These are phyloP conservation scores for Atkinsonella hypoxylon DNA, from an alignment of 2,329 filamentous ascomycete species.

Conservation along the genomic window DNA sequence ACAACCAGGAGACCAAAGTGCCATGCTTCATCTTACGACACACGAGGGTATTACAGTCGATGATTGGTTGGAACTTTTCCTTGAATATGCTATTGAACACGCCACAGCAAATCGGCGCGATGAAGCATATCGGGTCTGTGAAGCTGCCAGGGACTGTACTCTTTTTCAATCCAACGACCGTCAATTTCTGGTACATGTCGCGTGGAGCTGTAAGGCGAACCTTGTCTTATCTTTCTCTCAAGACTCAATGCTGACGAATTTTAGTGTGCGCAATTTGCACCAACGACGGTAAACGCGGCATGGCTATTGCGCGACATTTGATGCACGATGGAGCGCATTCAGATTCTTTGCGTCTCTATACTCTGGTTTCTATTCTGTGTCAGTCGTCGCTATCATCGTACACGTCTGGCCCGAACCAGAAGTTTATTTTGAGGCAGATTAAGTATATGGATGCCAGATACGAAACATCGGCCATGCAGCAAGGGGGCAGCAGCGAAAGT, in stretches of 20 bases:
- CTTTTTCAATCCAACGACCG: conserved; percentile 64
- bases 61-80: conserved; percentile 80
- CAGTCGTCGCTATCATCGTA: conserved; percentile 66
- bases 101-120: conserved; percentile 54
- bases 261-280: conserved; percentile 72
- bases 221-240: neutral
- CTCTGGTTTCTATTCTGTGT: conserved; percentile 63
- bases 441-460: conserved; percentile 68
- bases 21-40: conserved; percentile 7
- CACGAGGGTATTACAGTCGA: conserved; percentile 74
- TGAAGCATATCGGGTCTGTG: conserved; percentile 69
- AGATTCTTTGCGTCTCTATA: conserved; percentile 75
- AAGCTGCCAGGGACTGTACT: conserved; percentile 66
- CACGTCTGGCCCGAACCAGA: conserved; percentile 70
- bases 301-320: conserved; percentile 66
- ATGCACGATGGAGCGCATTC: conserved; percentile 74
- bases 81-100: conserved; percentile 72
- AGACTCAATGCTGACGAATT: neutral
- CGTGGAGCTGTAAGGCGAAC: conserved; percentile 53
- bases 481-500: conserved; percentile 13
- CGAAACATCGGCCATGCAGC: conserved; percentile 23
- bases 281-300: conserved; percentile 65
- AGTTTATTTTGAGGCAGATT: conserved; percentile 84
- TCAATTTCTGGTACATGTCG: conserved; percentile 62
- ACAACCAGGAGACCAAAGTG: conserved; percentile 3